Evolutionary conservation across 2,329 filamentous ascomycete genomes (phyloP).

Genomic region (Ophiostoma perfectum): DNA sequence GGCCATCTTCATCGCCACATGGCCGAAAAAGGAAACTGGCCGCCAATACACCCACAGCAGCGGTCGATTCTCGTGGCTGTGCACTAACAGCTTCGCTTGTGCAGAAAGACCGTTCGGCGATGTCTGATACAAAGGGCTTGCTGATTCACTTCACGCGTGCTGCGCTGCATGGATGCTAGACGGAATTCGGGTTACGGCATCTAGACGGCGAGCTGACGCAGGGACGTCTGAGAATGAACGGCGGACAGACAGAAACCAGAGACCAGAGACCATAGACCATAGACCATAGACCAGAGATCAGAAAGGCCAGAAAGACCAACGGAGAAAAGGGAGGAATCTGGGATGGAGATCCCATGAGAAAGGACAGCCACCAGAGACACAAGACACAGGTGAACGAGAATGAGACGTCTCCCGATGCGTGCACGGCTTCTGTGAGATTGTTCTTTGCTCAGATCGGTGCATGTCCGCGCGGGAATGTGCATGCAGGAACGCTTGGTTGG

Average conservation of each 20-base stretch:
- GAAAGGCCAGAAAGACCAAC: background rate
- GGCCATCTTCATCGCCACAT: conserved; percentile 1
- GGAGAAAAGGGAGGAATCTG: conserved; percentile 1
- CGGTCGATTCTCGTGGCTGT: background rate
- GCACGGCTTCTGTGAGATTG: background rate
- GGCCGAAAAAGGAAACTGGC: conserved; percentile 2
- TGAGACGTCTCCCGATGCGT: too few relatives aligned
- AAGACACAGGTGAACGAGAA: too few relatives aligned
- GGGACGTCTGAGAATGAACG: background rate
- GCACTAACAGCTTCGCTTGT: conserved; percentile 3
- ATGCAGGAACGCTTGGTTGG: conserved; percentile 7
- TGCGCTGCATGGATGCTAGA: conserved; percentile 1
- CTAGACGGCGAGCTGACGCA: conserved; percentile 5
- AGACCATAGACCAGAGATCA: background rate
- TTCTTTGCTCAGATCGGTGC: conserved; percentile 1
- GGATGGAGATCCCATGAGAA: background rate
- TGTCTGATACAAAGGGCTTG: background rate
- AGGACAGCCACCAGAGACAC: background rate
- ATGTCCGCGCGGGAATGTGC: conserved; percentile 4
- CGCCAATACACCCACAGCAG: background rate
- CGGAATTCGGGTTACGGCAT: background rate
- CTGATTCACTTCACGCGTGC: conserved; percentile 7
- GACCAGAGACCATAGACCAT: background rate
- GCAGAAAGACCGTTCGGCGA: conserved; percentile 8
- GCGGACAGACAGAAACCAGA: background rate